Evolutionary conservation across 2,329 filamentous ascomycete species (phyloP), one percentile per base, ranked within the genome.

Genomic region (Fusarium pseudograminearum): DNA sequence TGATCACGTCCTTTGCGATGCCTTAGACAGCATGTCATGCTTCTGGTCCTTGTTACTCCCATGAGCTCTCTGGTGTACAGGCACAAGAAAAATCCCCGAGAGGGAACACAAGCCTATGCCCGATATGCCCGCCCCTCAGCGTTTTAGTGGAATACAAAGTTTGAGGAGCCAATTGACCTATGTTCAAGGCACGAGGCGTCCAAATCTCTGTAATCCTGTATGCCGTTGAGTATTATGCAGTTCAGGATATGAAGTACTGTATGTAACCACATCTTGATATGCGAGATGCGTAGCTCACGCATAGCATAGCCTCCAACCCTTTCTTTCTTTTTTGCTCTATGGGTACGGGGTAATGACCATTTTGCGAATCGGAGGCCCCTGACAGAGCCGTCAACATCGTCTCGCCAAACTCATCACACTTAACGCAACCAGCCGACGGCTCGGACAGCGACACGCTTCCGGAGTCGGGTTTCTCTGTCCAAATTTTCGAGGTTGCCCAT

Each of bases 31-130:
- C 66, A 69, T 74, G 73, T 73, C 72, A 75, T 59, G 65, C 65
- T 62, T 69, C 64, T 60, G 46, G 54, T 51, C 63, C 53, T 69
- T 65, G 78, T 79, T 74, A 76, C 76, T 76, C 77, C 79, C 76
- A 78, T 76, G 76, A 78, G 76, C 76, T 72, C 74, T 72, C 72
- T 68, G 72, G 77, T 61, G 79, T 79, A 81, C 81, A 81, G 80
- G 73, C 74, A 78, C 77, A 78, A 71, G 65, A 73, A 78, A 78
- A 79, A 74, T 78, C 73, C 75, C 78, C 76, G 78, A 78, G 71
- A 28, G 61, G 76, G 76, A 73, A 78, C 76, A 81, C 77, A 78
- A 76, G 65, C 41, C 69, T 58, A 68, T 71, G 62, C 62, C 68
- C 70, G 44, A 71, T 71, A 59, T 57, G 70, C 61, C 56, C 53